Evolutionary conservation across 106 monocot species (phyloP), one percentile per base, ranked within the genome.

Genomic region (Hemerocallis citrina): DNA sequence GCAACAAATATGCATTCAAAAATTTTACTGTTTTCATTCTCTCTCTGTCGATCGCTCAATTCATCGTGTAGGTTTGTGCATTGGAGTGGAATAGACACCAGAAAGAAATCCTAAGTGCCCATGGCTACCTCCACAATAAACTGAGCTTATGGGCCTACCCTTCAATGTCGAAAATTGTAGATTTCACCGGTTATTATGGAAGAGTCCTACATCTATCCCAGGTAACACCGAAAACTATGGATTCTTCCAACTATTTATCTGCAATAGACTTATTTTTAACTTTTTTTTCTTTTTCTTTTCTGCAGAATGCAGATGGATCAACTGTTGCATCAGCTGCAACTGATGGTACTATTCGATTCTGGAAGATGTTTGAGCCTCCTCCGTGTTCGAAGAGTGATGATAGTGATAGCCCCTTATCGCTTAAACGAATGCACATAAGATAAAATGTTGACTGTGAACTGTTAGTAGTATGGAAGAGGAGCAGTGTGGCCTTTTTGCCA

Each of bases 221-320:
- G 75, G 83, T 84, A n/a, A n/a, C n/a, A n/a, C 23, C 7, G 55
- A 2, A 33, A 16, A 34, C 32, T 33, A 2, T 34, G 55, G 34
- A 17, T n/a, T n/a, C n/a, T n/a, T n/a, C n/a, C n/a, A n/a, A n/a
- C n/a, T n/a, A n/a, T n/a, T n/a, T n/a, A n/a, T n/a, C n/a, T n/a
- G n/a, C 41, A 6, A 27, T 22, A 27, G 28, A 28, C 14, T 54
- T 28, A 9, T 28, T 28, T 27, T 24, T 54, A 9, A 1, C 24
- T 12, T 28, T 54, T 10, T 28, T 3, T 24, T 54, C 2, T 9
- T 28, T 54, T 28, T 13, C 3, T 28, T 67, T 58, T 28, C 7
- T 64, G 70, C 68, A 85, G 85, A 85, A 62, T 37, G 76, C 85
- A 16, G 76, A 85, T 51, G 85, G 85, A 29, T 61, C 72, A 32